Conservation (phyloP, 257 asterid species). For the Nicotiana noctiflora region DNA sequence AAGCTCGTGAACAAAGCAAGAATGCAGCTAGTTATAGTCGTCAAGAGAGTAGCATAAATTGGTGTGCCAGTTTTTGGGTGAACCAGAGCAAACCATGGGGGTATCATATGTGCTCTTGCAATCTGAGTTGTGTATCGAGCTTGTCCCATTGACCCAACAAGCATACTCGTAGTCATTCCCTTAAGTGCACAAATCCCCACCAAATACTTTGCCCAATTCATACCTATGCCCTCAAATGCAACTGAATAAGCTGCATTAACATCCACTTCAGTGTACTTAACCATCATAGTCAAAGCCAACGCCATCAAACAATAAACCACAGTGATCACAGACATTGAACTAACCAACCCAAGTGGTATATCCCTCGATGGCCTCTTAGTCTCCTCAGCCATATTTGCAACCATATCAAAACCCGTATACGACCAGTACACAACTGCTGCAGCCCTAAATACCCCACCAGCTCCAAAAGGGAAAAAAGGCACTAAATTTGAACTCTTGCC, state of each 20-base stretch:
- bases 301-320: constrained; percentile 83
- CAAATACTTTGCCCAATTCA: constrained; percentile 84
- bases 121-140: constrained; percentile 97
- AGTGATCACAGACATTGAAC: constrained; percentile 82
- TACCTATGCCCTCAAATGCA: constrained; percentile 61
- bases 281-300: constrained; percentile 59
- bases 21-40: constrained; percentile 62
- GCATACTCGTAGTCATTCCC: constrained; percentile 96
- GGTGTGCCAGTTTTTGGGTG: constrained; percentile 92
- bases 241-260: constrained; percentile 76
- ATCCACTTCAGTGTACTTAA: constrained; percentile 66
- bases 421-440: constrained; percentile 96
- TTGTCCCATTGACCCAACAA: constrained; percentile 94
- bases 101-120: constrained; percentile 88
- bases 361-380: constrained; percentile 80
- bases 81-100: constrained; percentile 77
- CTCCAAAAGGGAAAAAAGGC: constrained; percentile 76
- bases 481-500: constrained; percentile 48
- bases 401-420: constrained; percentile 90
- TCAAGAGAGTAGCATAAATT: constrained; percentile 66
- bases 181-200: constrained; percentile 76
- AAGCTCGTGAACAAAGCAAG: constrained; percentile 78
- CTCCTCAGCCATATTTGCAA: constrained; percentile 96
- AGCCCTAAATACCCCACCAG: constrained; percentile 66
- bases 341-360: constrained; percentile 75